phyloP scores from a whole-genome alignment of 139 green algal species.

The Chara braunii region DNA sequence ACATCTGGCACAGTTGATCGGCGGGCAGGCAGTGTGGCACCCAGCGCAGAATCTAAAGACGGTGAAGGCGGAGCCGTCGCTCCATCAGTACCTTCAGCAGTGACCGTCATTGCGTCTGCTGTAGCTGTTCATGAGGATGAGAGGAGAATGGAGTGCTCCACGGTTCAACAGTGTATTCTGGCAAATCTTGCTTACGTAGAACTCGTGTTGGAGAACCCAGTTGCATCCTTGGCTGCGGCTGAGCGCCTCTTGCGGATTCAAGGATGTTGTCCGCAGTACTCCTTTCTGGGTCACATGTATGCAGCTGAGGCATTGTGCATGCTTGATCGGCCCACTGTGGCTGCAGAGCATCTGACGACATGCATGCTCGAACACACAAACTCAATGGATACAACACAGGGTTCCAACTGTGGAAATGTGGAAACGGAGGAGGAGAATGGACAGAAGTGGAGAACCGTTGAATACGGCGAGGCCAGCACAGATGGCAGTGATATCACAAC shows the following conservation, averaged over 20 bases:
- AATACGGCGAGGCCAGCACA: constrained; percentile 8
- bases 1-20: no score
- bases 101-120: neutral
- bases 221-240: neutral
- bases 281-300: constrained; percentile 21
- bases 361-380: constrained; percentile 17
- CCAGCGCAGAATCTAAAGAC: no score
- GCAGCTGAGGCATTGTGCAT: constrained; percentile 23
- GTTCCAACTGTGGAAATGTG: neutral
- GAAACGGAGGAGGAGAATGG: neutral
- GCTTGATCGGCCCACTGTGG: constrained; percentile 5
- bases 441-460: neutral
- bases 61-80: no score
- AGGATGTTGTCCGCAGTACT: constrained; percentile 2
- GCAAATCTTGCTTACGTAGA: constrained; percentile 10
- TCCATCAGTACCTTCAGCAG: no score
- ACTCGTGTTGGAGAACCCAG: constrained; percentile 8
- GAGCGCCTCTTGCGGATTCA: constrained; percentile 3
- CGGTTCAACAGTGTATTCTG: neutral
- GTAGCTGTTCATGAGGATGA: constrained; percentile 1
- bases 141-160: neutral
- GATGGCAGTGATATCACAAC: neutral
- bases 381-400: neutral
- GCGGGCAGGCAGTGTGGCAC: no score
- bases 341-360: constrained; percentile 23